Conservation (phyloP, 2,329 filamentous ascomycete genomes). For the Allantophomopsis lycopodina region DNA sequence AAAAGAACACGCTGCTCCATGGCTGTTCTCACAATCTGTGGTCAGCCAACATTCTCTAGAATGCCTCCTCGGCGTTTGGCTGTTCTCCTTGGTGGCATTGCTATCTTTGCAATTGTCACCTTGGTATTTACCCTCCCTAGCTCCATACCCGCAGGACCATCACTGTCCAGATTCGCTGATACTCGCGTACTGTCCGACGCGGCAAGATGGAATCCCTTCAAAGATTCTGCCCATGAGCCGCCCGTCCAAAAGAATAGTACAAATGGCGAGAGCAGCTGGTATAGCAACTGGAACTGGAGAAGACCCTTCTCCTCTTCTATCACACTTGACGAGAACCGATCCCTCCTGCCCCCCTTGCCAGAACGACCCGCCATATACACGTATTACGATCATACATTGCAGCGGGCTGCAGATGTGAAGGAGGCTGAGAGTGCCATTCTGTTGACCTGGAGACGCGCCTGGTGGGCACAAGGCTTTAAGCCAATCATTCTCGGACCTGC, state of each 20-base stretch:
- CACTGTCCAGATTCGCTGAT: slow-evolving; percentile 33
- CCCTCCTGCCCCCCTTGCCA: slow-evolving; percentile 65
- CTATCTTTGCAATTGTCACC: slow-evolving; percentile 37
- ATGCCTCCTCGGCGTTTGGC: slow-evolving; percentile 37
- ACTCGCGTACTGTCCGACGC: slow-evolving; percentile 26
- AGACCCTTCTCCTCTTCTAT: slow-evolving; percentile 77
- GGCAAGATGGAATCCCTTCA: slow-evolving; percentile 50
- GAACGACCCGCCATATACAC: slow-evolving; percentile 71
- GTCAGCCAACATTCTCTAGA: slow-evolving; percentile 30
- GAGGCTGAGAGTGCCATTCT: slow-evolving; percentile 69
- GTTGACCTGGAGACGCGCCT: slow-evolving; percentile 79
- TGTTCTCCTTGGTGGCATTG: slow-evolving; percentile 33
- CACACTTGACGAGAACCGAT: slow-evolving; percentile 67
- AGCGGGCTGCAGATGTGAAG: slow-evolving; percentile 47
- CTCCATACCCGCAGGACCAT: slow-evolving; percentile 31
- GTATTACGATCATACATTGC: slow-evolving; percentile 63
- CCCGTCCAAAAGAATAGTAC: slow-evolving; percentile 67
- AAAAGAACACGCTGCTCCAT: too few species aligned
- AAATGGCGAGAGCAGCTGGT: slow-evolving; percentile 69
- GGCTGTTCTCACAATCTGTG: slow-evolving; percentile 16
- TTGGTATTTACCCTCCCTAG: slow-evolving; percentile 37
- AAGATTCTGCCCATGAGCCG: slow-evolving; percentile 55
- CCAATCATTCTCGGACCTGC: slow-evolving; percentile 67
- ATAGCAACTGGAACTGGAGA: slow-evolving; percentile 80
- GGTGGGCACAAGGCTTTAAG: slow-evolving; percentile 89